Evolutionary conservation across 2,329 filamentous ascomycete genomes (phyloP).

Genomic region (Colletotrichum lindemuthianum): DNA sequence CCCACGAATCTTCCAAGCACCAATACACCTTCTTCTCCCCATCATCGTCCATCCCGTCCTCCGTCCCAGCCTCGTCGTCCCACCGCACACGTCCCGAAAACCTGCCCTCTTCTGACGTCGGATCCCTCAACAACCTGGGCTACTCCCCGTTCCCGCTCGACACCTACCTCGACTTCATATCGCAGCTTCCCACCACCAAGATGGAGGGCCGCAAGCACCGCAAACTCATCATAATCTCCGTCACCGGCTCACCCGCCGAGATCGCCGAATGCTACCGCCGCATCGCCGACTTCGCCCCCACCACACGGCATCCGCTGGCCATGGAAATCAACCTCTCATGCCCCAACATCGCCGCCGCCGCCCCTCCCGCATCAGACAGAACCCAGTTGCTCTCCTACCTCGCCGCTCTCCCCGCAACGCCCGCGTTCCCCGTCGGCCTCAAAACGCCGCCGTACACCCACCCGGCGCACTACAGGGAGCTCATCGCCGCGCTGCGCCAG

Average conservation of each 20-base stretch:
- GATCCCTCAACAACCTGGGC: slow-evolving; percentile 76
- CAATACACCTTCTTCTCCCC: slow-evolving; percentile 74
- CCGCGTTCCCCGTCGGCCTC: slow-evolving; percentile 63
- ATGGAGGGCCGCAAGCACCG: slow-evolving; percentile 28
- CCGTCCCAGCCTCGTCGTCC: slow-evolving; percentile 35
- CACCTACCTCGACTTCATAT: slow-evolving; percentile 67
- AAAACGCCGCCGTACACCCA: slow-evolving; percentile 84
- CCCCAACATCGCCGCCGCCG: slow-evolving; percentile 75
- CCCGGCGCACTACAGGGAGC: slow-evolving; percentile 67
- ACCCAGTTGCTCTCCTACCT: slow-evolving; percentile 65
- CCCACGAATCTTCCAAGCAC: slow-evolving; percentile 68
- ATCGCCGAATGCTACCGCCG: slow-evolving; percentile 65
- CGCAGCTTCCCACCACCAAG: slow-evolving; percentile 51
- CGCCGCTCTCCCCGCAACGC: slow-evolving; percentile 50
- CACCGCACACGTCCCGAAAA: slow-evolving; percentile 38
- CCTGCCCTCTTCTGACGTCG: slow-evolving; percentile 42
- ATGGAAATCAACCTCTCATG: slow-evolving; percentile 84
- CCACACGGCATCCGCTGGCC: slow-evolving; percentile 62
- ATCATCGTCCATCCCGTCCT: slow-evolving; percentile 37
- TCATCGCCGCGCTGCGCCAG: slow-evolving; percentile 61
- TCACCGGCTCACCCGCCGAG: slow-evolving; percentile 71
- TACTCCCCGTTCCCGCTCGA: slow-evolving; percentile 74
- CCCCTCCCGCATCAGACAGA: slow-evolving; percentile 76
- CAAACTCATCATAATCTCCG: slow-evolving; percentile 76
- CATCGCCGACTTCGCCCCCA: slow-evolving; percentile 52